phyloP scores from a whole-genome alignment of 805 yeast species.

The Saccharomycopsis malanga region DNA sequence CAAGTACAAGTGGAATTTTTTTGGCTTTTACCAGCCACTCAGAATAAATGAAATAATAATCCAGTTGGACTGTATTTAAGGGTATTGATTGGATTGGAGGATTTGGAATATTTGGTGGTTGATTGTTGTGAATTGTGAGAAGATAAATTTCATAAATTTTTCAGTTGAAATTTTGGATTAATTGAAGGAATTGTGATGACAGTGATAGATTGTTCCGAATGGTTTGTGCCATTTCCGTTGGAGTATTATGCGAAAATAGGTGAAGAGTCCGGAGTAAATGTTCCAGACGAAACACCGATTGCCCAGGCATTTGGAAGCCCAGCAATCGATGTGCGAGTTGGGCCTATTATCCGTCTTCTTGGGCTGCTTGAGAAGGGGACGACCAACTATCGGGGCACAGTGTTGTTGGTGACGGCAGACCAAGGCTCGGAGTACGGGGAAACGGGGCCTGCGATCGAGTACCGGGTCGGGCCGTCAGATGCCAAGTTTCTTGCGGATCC shows the following conservation, averaged over 20 bases:
- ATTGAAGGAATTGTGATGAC: not conserved
- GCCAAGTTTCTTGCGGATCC: conserved; percentile 21
- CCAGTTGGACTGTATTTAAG: too few relatives aligned
- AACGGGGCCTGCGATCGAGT: conserved; percentile 29
- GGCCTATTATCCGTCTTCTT: conserved; percentile 68
- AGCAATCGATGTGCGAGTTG: conserved; percentile 48
- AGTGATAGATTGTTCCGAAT: conserved; percentile 7
- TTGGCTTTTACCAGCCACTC: too few relatives aligned
- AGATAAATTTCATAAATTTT: too few relatives aligned
- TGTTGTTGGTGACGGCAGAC: conserved; percentile 56
- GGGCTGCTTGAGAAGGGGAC: conserved; percentile 50
- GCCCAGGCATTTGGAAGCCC: conserved; percentile 26
- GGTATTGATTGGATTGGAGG: too few relatives aligned
- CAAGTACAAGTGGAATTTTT: too few relatives aligned
- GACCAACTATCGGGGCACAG: conserved; percentile 56
- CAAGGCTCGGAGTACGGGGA: conserved; percentile 26
- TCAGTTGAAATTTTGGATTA: not conserved
- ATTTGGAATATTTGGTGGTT: too few relatives aligned
- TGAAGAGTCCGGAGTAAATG: conserved; percentile 4
- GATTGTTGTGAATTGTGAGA: too few relatives aligned
- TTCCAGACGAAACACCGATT: conserved; percentile 14
- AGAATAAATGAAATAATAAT: too few relatives aligned
- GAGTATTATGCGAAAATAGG: conserved; percentile 18
- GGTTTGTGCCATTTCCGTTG: conserved; percentile 19
- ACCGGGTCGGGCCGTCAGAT: conserved; percentile 33